Evolutionary conservation across 2,329 filamentous ascomycete species (phyloP), one percentile per base, ranked within the genome.

Genomic region (Graphilbum fragrans): DNA sequence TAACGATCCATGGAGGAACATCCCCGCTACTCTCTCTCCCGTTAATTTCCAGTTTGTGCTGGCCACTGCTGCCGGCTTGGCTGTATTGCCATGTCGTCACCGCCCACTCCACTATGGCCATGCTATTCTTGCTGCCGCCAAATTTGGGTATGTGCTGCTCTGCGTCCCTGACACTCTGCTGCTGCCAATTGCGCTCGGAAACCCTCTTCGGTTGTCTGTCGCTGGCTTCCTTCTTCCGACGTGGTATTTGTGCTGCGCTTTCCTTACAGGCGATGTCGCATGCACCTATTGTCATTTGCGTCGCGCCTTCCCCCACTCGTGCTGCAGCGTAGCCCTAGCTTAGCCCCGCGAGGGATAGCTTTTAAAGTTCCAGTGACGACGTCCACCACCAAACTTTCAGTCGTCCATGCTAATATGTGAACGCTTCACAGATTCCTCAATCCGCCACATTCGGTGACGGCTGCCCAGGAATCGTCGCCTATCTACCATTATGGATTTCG

Each of bases 41-140:
- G 23, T 7, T 12, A 7, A 12, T 27, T 31, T 31, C 4, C 29
- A 7, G 29, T 31, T 31, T 31, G 6, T 16, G 21, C 11, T 36
- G 17, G 8, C 8, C 35, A 32, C 29, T 8, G 6, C 8, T 16
- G 11, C 7, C 11, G 8, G 14, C 29, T 31, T 14, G n/a, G n/a
- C n/a, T n/a, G n/a, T 19, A 17, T 34, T 22, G 27, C 14, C 29
- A 42, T 42, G 41, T 19, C 34, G 17, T 43, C 43, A 38, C 35
- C 46, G 46, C 29, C 22, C 23, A 27, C 34, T 33, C 44, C 34
- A 35, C 17, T 50, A 17, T 52, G 53, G 53, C 57, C 56, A 16
- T 59, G 56, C 42, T 58, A 54, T 39, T 53, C 52, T 19, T 58
- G 57, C 47, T 59, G 57, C 43, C 47, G 41, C 35, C 29, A 52